Base-by-base conservation (phyloP, 179 eudicot species). In the Sideroxylon spinosum region DNA sequence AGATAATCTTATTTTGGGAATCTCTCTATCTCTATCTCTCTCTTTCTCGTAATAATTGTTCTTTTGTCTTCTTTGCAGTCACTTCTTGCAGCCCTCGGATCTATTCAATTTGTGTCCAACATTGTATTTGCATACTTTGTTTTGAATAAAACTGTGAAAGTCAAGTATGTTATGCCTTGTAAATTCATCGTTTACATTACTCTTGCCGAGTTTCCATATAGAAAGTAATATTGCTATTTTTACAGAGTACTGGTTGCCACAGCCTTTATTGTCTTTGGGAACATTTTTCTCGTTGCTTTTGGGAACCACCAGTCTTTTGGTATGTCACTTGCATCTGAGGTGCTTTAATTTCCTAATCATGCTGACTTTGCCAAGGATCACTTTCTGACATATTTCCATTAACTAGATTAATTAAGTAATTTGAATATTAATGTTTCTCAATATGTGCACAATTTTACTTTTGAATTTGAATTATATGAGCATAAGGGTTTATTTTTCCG, bases 281-380 rank as follows among this genome's bases (percentile, higher is more conserved):
- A 95, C 81, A 88, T 90, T 71, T 93, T 95, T 84, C 97, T 95
- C 76, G 98, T 95, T 77, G 93, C 97, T 79, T 95, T 95, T 72
- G 98, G 98, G 73, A 95, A 95, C 85, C 98, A 95, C 85, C 98
- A 95, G 79, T 95, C 98, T 68, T 95, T 95, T 82, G 97, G 98
- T 95, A 91, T 60, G 80, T 75, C 75, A 20, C 85, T 71, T 70
- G 28, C 46, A 9, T 49, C 37, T 57, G 16, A 2, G 66, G 37
- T 72, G 55, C 11, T 80, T 75, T 71, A 32, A 52, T 71, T 75
- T 78, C 20, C 64, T 19, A 1, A 48, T 17, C 20, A 72, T 64
- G 56, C 28, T 69, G 23, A 63, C 57, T 53, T 74, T 61, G 32
- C 67, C 9, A 57, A 44, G 56, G 17, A 37, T 52, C 22, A 1